Percentiles rank a stretch among this genome's conserved stretches.
phyloP scores from a whole-genome alignment of 306 rosid genomes.

The Inga laurina region DNA sequence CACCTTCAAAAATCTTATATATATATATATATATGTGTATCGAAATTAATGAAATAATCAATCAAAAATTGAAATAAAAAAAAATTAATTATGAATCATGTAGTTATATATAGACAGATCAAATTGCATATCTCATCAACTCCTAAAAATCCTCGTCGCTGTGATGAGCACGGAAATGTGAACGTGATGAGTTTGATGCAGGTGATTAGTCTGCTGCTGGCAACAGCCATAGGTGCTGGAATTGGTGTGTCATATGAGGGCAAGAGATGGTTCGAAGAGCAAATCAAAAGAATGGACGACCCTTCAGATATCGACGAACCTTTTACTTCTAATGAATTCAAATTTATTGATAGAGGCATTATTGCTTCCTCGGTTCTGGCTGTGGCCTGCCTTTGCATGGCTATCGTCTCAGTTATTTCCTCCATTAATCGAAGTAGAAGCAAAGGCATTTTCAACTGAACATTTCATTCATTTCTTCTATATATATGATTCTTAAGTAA shows the following conservation, averaged over 20 bases:
- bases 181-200: not conserved
- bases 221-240: not conserved
- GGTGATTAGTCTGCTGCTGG: constrained; percentile 10
- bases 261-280: not conserved
- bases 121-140: too few relatives aligned
- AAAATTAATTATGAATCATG: too few relatives aligned
- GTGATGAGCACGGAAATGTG: not conserved
- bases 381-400: not conserved
- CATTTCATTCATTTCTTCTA: not conserved
- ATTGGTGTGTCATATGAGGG: not conserved
- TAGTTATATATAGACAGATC: too few relatives aligned
- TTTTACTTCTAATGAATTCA: not conserved
- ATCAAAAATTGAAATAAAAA: too few relatives aligned
- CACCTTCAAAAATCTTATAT: too few relatives aligned
- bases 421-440: not conserved
- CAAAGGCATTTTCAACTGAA: not conserved
- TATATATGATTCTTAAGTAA: too few relatives aligned
- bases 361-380: not conserved
- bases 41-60: too few relatives aligned
- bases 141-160: too few relatives aligned
- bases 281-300: not conserved
- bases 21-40: too few relatives aligned
- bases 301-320: not conserved
- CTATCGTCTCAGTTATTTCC: not conserved
- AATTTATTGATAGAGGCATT: not conserved